Percentiles rank a stretch among this genome's conserved stretches.
Evolutionary conservation across 306 rosid genomes (phyloP).

Genomic region (Vigna reflexopilosa): DNA sequence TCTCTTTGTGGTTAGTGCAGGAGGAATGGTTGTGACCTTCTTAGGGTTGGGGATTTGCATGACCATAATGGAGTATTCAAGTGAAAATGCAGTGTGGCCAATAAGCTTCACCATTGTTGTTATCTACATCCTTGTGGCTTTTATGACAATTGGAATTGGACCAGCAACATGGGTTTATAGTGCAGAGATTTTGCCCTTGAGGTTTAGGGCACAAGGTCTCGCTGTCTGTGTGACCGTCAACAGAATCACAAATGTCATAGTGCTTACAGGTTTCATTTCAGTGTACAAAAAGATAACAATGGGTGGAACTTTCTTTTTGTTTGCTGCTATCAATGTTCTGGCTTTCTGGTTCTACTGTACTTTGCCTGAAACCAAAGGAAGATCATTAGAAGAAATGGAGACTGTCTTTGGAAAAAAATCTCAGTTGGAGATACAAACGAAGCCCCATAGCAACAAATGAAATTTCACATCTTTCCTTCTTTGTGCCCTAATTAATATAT

Average conservation of each 20-base stretch:
- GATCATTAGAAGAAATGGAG: slow-evolving; percentile 72
- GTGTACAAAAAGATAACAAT: slow-evolving; percentile 59
- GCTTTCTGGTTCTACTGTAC: slow-evolving; percentile 59
- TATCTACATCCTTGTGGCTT: slow-evolving; percentile 53
- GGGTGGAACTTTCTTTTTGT: slow-evolving; percentile 66
- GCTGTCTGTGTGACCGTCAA: slow-evolving; percentile 63
- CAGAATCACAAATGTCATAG: slow-evolving; percentile 50
- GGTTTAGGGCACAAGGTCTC: slow-evolving; percentile 68
- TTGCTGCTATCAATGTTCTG: slow-evolving; percentile 50
- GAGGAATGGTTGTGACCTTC: slow-evolving; percentile 49
- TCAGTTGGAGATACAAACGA: background rate
- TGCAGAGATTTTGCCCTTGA: slow-evolving; percentile 68
- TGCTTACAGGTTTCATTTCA: slow-evolving; percentile 58
- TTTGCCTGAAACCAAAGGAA: slow-evolving; percentile 81
- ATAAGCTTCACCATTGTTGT: slow-evolving; percentile 43
- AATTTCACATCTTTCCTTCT: background rate
- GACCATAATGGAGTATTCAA: slow-evolving; percentile 54
- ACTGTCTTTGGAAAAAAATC: slow-evolving; percentile 27
- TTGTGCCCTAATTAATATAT: background rate
- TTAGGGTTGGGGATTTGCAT: slow-evolving; percentile 52
- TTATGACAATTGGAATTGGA: slow-evolving; percentile 61
- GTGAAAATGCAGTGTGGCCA: slow-evolving; percentile 50
- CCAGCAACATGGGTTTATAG: slow-evolving; percentile 76
- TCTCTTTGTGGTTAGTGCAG: slow-evolving; percentile 53
- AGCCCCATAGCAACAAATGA: background rate